Percentiles rank a stretch among this genome's conserved stretches.
phyloP scores from a whole-genome alignment of 2,329 filamentous ascomycete species.

The Sarocladium kiliense region DNA sequence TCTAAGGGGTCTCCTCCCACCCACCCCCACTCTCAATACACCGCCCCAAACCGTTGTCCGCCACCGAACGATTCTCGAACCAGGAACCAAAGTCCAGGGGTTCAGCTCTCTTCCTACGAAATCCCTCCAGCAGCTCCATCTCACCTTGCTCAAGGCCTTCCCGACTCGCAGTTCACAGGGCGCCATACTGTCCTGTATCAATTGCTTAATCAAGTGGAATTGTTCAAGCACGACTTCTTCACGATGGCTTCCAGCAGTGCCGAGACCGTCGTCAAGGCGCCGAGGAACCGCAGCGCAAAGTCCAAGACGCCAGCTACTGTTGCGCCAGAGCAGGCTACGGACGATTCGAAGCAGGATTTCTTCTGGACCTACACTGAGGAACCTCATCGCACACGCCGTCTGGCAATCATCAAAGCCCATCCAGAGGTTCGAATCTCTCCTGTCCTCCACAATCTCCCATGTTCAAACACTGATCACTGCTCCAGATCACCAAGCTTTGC shows the following conservation, averaged over 20 bases:
- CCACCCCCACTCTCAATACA: not conserved
- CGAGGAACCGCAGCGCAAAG: conserved; percentile 19
- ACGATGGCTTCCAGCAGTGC: conserved; percentile 24
- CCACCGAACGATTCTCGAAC: conserved; percentile 9
- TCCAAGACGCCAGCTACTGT: conserved; percentile 2
- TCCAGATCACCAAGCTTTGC: conserved; percentile 89
- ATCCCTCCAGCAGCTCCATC: not conserved
- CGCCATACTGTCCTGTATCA: too few species aligned
- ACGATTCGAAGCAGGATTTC: conserved; percentile 50
- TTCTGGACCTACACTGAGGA: conserved; percentile 99
- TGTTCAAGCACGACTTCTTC: not conserved
- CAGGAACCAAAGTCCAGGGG: conserved; percentile 8
- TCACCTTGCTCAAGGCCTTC: too few species aligned
- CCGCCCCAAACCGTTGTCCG: not conserved
- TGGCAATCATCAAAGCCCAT: conserved; percentile 96
- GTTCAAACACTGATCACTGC: not conserved
- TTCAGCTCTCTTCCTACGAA: not conserved
- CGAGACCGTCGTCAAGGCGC: conserved; percentile 27
- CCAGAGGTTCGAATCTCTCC: conserved; percentile 86
- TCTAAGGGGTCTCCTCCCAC: not conserved
- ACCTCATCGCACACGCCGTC: conserved; percentile 82
- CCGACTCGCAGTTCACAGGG: too few species aligned
- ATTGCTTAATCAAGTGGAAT: not conserved
- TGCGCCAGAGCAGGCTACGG: conserved; percentile 9
- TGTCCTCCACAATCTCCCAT: too few species aligned